Evolutionary conservation across 2,329 filamentous ascomycete genomes (phyloP), one percentile per base, ranked within the genome.

Genomic region (Arthrobotrys conoides): DNA sequence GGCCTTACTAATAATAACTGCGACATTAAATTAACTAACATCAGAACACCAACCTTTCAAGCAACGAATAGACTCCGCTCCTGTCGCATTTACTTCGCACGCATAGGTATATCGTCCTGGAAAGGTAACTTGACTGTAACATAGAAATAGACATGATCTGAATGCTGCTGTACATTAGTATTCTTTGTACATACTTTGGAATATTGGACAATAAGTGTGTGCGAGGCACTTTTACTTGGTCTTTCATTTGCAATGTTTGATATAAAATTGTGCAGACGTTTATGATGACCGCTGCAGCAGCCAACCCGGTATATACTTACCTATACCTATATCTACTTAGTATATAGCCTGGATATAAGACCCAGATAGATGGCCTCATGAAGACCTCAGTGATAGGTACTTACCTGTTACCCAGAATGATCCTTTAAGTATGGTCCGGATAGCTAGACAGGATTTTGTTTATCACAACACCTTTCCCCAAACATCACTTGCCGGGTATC

Each of bases 71-170:
- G 61, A 67, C 67, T 71, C 73, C 73, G 46, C 73, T 71, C 73
- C 33, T 55, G 33, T 46, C 63, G 24, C 30, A 30, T 49, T 59
- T 59, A n/a, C 53, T 51, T 61, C 20, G 57, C 57, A 44, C 12
- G 36, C 59, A 49, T 55, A 41, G 41, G 33, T 16, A 61, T 44
- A 30, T 41, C 57, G 36, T 44, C 38, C 22, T 67, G n/a, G 51
- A 57, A 24, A 44, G 57, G 57, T 33, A 38, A 41, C 49, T 63
- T 41, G 59, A 77, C 33, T 77, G 73, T 77, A 77, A 67, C 46
- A 77, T 77, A 71, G 24, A 71, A 41, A 63, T 61, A 73, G 70
- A 73, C n/a, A 44, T 27, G 57, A 61, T 61, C 36, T 27, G n/a
- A n/a, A 38, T 30, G 18, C 53, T 24, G 20, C 22, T 61, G 57